phyloP scores from a whole-genome alignment of 345 rosid genomes.

The Arabidopsis arenosa region DNA sequence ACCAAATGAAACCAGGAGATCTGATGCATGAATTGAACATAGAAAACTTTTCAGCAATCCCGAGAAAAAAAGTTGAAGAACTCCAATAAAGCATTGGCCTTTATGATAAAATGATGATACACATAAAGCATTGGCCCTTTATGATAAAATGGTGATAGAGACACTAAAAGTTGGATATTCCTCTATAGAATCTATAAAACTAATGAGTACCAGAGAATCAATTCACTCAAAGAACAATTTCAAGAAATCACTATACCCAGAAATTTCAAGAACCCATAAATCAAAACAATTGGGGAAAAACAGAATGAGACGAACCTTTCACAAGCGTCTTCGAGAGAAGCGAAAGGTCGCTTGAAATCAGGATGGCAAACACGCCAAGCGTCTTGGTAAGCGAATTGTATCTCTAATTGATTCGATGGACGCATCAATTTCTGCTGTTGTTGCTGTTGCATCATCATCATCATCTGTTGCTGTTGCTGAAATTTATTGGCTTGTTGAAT shows the following conservation, averaged over 20 bases:
- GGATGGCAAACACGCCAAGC: conserved; percentile 96
- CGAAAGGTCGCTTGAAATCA: conserved; percentile 81
- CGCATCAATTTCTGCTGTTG: conserved; percentile 63
- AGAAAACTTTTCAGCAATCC: not conserved
- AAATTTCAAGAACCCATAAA: not conserved
- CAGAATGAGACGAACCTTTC: conserved; percentile 62
- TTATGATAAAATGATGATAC: conserved; percentile 1
- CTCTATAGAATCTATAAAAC: not conserved
- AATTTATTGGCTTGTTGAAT: conserved; percentile 36
- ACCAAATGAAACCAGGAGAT: not conserved
- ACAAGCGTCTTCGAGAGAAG: conserved; percentile 90
- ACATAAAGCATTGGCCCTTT: conserved; percentile 25
- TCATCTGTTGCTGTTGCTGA: conserved; percentile 46
- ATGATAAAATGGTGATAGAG: not conserved
- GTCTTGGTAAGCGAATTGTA: conserved; percentile 92
- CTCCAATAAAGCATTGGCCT: conserved; percentile 23
- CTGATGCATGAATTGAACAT: not conserved
- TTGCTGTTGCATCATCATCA: conserved; percentile 42
- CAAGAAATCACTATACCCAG: not conserved
- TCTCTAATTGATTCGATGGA: conserved; percentile 76
- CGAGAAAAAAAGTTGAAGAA: conserved; percentile 1
- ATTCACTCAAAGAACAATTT: not conserved
- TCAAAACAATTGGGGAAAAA: not conserved
- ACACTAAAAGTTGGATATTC: not conserved
- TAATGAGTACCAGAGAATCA: not conserved